phyloP scores from a whole-genome alignment of 768 basidiomycete species.

The Rossbeevera mucosa region DNA sequence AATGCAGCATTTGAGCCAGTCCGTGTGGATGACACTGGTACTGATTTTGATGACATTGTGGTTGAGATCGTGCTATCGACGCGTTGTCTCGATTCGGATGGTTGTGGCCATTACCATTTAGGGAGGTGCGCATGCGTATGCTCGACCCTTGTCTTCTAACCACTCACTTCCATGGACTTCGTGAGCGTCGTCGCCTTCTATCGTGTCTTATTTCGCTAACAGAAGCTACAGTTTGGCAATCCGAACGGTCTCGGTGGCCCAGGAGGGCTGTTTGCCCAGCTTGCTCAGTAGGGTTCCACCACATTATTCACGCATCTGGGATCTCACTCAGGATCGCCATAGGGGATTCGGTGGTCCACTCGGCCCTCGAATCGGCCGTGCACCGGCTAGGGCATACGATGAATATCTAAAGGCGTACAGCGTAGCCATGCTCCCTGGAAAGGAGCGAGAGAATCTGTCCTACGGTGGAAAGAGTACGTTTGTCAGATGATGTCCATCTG shows the following conservation, averaged over 20 bases:
- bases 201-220: conserved; percentile 1
- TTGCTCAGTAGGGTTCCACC: conserved; percentile 49
- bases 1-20: conserved; percentile 72
- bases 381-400: conserved; percentile 73
- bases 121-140: conserved; percentile 31
- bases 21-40: conserved; percentile 14
- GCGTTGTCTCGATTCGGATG: conserved; percentile 21
- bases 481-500: conserved; percentile 19
- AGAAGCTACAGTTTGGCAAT: conserved; percentile 32
- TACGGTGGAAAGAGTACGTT: conserved; percentile 95
- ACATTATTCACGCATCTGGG: neutral
- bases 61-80: conserved; percentile 15
- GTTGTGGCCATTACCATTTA: conserved; percentile 28
- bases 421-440: conserved; percentile 86
- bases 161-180: conserved; percentile 35
- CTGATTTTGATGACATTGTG: conserved; percentile 29
- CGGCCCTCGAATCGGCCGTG: conserved; percentile 41
- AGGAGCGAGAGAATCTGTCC: conserved; percentile 84
- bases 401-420: conserved; percentile 95
- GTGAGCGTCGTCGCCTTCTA: conserved; percentile 22
- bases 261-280: conserved; percentile 58
- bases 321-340: conserved; percentile 19
- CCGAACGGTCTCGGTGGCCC: conserved; percentile 40
- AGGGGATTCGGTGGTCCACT: conserved; percentile 55
- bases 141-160: conserved; percentile 21